Percentiles rank a stretch among this genome's conserved stretches.
phyloP scores from a whole-genome alignment of 2,329 filamentous ascomycete species.

The Berkeleyomyces rouxiae region DNA sequence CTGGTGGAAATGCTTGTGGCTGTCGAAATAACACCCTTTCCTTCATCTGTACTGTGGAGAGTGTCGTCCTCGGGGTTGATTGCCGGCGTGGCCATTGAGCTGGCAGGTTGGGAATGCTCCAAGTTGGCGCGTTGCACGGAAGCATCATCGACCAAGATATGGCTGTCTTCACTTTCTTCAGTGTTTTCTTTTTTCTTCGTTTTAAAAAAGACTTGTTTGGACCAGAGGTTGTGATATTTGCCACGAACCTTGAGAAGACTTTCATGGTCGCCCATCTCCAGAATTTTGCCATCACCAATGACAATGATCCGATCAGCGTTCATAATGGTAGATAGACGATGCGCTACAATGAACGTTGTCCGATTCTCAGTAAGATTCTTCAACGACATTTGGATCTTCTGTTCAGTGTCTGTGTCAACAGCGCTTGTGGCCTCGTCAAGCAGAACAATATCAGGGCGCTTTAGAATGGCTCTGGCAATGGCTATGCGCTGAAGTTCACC shows the following conservation, averaged over 20 bases:
- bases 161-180: conserved; percentile 16
- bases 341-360: conserved; percentile 52
- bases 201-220: conserved; percentile 40
- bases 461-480: conserved; percentile 55
- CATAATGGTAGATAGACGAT: conserved; percentile 55
- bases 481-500: conserved; percentile 51
- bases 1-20: neutral
- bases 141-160: conserved; percentile 23
- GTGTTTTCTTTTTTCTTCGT: conserved; percentile 24
- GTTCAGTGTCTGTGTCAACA: conserved; percentile 54
- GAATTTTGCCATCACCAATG: conserved; percentile 42
- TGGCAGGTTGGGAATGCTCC: conserved; percentile 19
- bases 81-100: neutral
- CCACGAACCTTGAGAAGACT: conserved; percentile 40
- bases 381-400: conserved; percentile 48
- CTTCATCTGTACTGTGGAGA: neutral
- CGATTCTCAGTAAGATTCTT: conserved; percentile 39
- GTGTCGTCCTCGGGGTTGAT: conserved; percentile 12
- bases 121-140: conserved; percentile 22
- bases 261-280: conserved; percentile 46
- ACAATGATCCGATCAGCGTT: conserved; percentile 53
- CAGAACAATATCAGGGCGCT: conserved; percentile 57
- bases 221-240: conserved; percentile 49
- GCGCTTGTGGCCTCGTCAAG: conserved; percentile 68
- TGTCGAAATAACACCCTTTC: neutral